Percentiles rank a stretch among this genome's conserved stretches.
These are phyloP conservation scores for Termitomyces sp. DNA, from an alignment of 768 basidiomycete species.

Conservation along the genomic window DNA sequence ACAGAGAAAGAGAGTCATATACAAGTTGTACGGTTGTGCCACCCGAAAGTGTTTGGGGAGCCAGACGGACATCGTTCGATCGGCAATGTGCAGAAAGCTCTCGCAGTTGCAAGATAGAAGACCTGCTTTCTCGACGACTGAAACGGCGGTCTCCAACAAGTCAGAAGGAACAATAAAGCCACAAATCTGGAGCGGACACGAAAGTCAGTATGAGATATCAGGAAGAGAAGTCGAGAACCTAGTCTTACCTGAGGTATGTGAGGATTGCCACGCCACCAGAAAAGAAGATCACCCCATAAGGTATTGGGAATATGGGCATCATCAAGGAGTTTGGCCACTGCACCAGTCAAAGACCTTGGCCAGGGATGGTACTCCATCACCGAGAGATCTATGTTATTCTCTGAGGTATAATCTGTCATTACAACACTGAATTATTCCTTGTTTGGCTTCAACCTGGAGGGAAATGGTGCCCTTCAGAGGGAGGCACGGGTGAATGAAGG, in stretches of 20 bases:
- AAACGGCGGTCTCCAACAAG: not conserved
- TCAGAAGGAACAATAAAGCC: not conserved
- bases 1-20: not conserved
- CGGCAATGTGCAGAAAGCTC: not conserved
- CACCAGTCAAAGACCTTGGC: not conserved
- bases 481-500: too few relatives aligned
- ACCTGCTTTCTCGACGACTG: not conserved
- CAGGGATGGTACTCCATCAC: not conserved
- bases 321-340: not conserved
- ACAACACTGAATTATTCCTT: not conserved
- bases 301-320: not conserved
- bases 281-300: not conserved
- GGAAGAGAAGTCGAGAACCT: not conserved
- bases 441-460: not conserved
- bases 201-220: not conserved
- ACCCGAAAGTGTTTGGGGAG: not conserved
- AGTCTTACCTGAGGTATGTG: not conserved
- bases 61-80: not conserved
- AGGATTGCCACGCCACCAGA: slow-evolving; percentile 1
- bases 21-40: not conserved
- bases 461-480: too few relatives aligned
- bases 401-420: not conserved
- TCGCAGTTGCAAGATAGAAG: not conserved
- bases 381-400: not conserved
- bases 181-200: not conserved